These are phyloP conservation scores for Alloascoidea hylecoeti DNA, from an alignment of 805 yeast species.

Conservation along the genomic window DNA sequence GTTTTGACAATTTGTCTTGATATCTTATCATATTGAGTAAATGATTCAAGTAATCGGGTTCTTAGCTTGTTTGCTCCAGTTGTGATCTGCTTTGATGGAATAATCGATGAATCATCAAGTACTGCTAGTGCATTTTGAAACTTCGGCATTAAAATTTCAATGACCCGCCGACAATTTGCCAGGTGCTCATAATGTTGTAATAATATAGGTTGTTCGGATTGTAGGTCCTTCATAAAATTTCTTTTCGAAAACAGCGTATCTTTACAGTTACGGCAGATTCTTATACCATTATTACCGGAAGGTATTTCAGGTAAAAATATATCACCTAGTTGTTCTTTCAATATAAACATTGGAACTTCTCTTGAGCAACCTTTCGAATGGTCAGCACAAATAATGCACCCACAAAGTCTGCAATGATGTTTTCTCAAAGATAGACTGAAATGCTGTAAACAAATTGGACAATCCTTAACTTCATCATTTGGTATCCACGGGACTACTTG, in stretches of 20 bases:
- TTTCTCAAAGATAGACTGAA: conserved; percentile 46
- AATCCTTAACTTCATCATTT: conserved; percentile 29
- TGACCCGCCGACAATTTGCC: conserved; percentile 20
- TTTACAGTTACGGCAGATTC: conserved; percentile 65
- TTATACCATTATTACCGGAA: conserved; percentile 17
- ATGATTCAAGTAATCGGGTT: conserved; percentile 29
- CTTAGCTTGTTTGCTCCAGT: conserved; percentile 26
- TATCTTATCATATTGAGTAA: conserved; percentile 34
- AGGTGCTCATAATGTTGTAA: conserved; percentile 27
- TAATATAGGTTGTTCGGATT: conserved; percentile 19
- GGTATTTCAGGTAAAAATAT: not conserved
- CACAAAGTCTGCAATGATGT: conserved; percentile 91
- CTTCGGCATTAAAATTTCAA: conserved; percentile 24
- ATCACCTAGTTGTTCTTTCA: conserved; percentile 14
- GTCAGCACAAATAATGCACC: conserved; percentile 67
- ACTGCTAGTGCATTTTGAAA: conserved; percentile 24
- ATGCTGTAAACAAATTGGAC: conserved; percentile 45
- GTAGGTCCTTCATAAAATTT: conserved; percentile 28
- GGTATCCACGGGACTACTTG: conserved; percentile 54
- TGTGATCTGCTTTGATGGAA: conserved; percentile 16
- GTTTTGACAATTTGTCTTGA: conserved; percentile 27
- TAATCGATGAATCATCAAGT: conserved; percentile 18
- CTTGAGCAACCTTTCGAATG: conserved; percentile 52
- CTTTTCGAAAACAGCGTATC: conserved; percentile 41
- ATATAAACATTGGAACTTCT: conserved; percentile 37